phyloP scores from a whole-genome alignment of 768 basidiomycete species.

The Nidularia pulvinata region DNA sequence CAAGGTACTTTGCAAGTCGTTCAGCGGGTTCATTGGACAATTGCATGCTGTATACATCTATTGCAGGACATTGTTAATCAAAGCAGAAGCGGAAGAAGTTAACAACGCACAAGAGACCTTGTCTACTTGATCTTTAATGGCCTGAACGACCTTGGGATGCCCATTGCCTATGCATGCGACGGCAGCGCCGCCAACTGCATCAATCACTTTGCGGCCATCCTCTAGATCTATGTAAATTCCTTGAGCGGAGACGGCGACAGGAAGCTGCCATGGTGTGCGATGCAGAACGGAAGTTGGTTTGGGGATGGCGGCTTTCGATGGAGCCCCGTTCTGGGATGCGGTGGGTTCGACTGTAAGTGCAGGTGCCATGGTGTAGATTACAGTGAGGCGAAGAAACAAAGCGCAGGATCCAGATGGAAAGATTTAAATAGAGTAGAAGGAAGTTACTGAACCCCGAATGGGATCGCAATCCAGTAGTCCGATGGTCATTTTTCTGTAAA shows the following conservation, averaged over 20 bases:
- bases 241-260: slow-evolving; percentile 62
- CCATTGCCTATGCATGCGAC: slow-evolving; percentile 78
- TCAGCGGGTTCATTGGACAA: slow-evolving; percentile 82
- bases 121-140: slow-evolving; percentile 81
- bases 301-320: not conserved
- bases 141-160: slow-evolving; percentile 70
- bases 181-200: slow-evolving; percentile 86
- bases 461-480: no score
- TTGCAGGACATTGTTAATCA: slow-evolving; percentile 1
- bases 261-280: slow-evolving; percentile 74
- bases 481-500: no score
- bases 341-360: not conserved
- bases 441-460: no score
- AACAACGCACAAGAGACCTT: slow-evolving; percentile 65
- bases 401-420: not conserved
- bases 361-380: not conserved
- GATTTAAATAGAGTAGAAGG: not conserved
- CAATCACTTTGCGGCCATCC: slow-evolving; percentile 68
- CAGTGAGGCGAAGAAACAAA: not conserved
- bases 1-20: slow-evolving; percentile 65
- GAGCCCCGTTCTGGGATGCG: not conserved
- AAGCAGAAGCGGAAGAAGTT: not conserved
- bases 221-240: slow-evolving; percentile 75
- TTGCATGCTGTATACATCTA: slow-evolving; percentile 90
- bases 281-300: slow-evolving; percentile 46